These are phyloP conservation scores for Vigna trinervia DNA, from an alignment of 306 rosid species.

Conservation along the genomic window DNA sequence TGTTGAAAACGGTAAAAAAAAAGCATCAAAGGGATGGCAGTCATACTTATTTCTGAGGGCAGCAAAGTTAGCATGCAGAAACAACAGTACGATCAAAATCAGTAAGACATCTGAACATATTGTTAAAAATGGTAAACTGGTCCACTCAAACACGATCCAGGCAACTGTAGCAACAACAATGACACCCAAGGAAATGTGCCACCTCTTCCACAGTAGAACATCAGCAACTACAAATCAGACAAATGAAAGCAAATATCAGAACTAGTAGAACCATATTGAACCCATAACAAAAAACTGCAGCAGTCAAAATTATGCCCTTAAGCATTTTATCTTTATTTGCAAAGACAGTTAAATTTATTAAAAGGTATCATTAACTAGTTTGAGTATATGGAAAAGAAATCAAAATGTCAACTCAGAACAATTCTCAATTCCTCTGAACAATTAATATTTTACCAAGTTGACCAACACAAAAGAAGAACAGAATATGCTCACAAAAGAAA, in stretches of 20 bases:
- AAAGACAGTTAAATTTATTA: conserved; percentile 1
- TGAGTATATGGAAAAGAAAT: not conserved
- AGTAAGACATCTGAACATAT: conserved; percentile 91
- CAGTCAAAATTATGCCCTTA: conserved; percentile 22
- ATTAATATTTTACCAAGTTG: not conserved
- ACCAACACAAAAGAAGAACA: conserved; percentile 1
- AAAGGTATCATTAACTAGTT: not conserved
- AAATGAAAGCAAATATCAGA: conserved; percentile 32
- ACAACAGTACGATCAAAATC: conserved; percentile 71
- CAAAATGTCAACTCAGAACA: not conserved
- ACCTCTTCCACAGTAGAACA: conserved; percentile 78
- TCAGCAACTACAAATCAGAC: conserved; percentile 67
- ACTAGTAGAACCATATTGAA: conserved; percentile 6
- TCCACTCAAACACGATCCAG: conserved; percentile 75
- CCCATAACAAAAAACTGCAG: not conserved
- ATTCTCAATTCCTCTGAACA: conserved; percentile 5
- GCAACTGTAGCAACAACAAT: conserved; percentile 74
- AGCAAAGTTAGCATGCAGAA: conserved; percentile 78
- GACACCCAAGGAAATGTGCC: conserved; percentile 70
- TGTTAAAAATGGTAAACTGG: conserved; percentile 73
- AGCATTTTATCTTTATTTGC: not conserved
- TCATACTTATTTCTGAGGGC: conserved; percentile 73
- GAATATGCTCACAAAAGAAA: conserved; percentile 16
- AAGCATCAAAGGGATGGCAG: not conserved
- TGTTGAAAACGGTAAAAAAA: conserved; percentile 27